Percentiles rank a stretch among this genome's conserved stretches.
Conservation (phyloP, 305 asterid species). For the Petunia hybrid region DNA sequence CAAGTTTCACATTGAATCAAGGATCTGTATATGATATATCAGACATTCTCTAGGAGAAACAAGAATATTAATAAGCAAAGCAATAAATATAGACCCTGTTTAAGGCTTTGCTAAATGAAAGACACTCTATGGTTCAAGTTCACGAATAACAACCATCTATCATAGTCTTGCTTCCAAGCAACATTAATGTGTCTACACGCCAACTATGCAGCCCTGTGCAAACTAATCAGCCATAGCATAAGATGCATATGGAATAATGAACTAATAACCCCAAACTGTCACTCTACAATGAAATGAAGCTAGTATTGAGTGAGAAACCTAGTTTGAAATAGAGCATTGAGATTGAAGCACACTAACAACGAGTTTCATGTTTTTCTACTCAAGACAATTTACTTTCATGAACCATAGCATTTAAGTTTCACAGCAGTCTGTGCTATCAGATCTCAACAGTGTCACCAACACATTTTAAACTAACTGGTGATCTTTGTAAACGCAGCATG, state of each 20-base stretch:
- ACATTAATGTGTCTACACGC: not conserved
- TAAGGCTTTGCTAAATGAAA: not conserved
- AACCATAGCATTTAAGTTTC: not conserved
- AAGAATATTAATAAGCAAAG: not conserved
- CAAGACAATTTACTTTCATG: not conserved
- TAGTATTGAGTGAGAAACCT: not conserved
- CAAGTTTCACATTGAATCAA: not conserved
- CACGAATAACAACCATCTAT: not conserved
- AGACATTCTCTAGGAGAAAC: not conserved
- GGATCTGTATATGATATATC: constrained; percentile 7
- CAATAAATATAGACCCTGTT: not conserved
- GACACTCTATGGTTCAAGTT: not conserved
- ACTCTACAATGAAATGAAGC: not conserved
- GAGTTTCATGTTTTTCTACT: not conserved
- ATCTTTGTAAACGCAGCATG: not conserved
- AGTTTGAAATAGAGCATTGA: not conserved
- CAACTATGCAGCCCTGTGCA: no score
- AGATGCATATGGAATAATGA: not conserved
- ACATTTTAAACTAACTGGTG: not conserved
- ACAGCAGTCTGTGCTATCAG: not conserved
- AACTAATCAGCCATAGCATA: not conserved
- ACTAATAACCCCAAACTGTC: not conserved
- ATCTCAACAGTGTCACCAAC: not conserved
- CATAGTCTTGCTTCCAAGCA: not conserved
- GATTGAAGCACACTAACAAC: not conserved